phyloP scores from a whole-genome alignment of 2,329 filamentous ascomycete genomes.

The Clathrospora elynae region DNA sequence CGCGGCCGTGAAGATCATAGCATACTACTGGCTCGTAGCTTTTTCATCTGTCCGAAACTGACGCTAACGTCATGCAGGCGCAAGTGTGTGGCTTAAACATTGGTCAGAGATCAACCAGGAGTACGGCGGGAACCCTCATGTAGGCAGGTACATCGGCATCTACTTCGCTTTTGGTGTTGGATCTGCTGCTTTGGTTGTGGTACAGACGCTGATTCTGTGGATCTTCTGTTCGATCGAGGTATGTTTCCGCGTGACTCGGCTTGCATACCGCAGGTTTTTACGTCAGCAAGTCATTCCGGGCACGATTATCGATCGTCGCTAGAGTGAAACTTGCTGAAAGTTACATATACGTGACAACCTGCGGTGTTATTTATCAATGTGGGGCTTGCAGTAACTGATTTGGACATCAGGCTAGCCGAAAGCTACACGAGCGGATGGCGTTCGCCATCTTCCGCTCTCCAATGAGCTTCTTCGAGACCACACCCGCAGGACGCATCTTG shows the following conservation, averaged over 20 bases:
- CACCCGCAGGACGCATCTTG: slow-evolving; percentile 91
- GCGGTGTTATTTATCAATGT: neutral
- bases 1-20: neutral
- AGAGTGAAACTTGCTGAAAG: no score
- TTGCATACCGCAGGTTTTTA: no score
- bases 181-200: slow-evolving; percentile 78
- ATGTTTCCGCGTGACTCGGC: slow-evolving; percentile 39
- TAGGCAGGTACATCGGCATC: slow-evolving; percentile 90
- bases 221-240: slow-evolving; percentile 99
- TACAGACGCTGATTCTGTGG: slow-evolving; percentile 95
- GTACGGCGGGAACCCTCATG: slow-evolving; percentile 69
- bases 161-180: slow-evolving; percentile 96
- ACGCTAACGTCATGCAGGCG: slow-evolving; percentile 57
- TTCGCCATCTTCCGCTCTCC: slow-evolving; percentile 96
- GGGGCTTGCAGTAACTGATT: slow-evolving; percentile 28
- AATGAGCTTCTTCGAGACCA: slow-evolving; percentile 99
- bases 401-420: slow-evolving; percentile 75
- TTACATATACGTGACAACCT: no score
- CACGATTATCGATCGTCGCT: no score
- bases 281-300: no score
- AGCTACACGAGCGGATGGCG: slow-evolving; percentile 96
- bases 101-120: slow-evolving; percentile 84
- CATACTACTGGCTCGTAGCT: slow-evolving; percentile 25
- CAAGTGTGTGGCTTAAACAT: slow-evolving; percentile 89
- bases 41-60: slow-evolving; percentile 17